A percentile compares a stretch with the other conserved stretches of the same genome.
phyloP scores from a whole-genome alignment of 2,329 filamentous ascomycete genomes.

The Xylogone sp. region DNA sequence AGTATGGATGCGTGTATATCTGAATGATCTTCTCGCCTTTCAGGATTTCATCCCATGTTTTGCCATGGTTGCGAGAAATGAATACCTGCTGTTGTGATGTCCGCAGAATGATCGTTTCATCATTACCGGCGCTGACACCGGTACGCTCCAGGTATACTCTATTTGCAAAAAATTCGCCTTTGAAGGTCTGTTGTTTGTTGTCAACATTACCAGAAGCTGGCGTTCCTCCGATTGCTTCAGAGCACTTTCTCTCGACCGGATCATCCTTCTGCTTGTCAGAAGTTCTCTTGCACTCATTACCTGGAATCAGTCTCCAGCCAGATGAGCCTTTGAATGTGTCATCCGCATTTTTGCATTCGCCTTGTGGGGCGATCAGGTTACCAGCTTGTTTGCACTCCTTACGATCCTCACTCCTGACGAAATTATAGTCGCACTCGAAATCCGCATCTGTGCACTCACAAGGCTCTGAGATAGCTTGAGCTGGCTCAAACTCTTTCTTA shows the following conservation, averaged over 20 bases:
- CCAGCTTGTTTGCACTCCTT: constrained; percentile 65
- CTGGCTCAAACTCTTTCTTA: constrained; percentile 78
- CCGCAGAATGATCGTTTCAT: constrained; percentile 67
- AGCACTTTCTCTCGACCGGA: constrained; percentile 72
- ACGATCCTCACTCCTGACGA: constrained; percentile 62
- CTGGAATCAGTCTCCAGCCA: constrained; percentile 88
- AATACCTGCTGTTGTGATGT: constrained; percentile 52
- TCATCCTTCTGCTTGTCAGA: constrained; percentile 64
- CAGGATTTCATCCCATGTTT: constrained; percentile 72
- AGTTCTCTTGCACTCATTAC: constrained; percentile 65
- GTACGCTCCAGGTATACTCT: constrained; percentile 77
- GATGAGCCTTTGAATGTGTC: constrained; percentile 80
- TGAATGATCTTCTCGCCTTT: constrained; percentile 64
- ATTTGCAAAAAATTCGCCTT: constrained; percentile 48
- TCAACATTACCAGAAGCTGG: constrained; percentile 65
- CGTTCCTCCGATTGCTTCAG: constrained; percentile 50
- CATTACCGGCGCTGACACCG: constrained; percentile 56
- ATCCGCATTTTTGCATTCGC: constrained; percentile 59
- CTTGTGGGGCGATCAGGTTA: constrained; percentile 62
- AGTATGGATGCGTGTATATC: constrained; percentile 75
- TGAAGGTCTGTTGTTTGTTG: constrained; percentile 58
- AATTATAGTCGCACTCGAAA: constrained; percentile 97
- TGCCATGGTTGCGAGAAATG: constrained; percentile 82
- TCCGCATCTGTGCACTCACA: constrained; percentile 82
- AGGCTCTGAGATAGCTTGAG: constrained; percentile 61